Evolutionary conservation across 768 basidiomycete species (phyloP).

Genomic region (Cubamyces sp.): DNA sequence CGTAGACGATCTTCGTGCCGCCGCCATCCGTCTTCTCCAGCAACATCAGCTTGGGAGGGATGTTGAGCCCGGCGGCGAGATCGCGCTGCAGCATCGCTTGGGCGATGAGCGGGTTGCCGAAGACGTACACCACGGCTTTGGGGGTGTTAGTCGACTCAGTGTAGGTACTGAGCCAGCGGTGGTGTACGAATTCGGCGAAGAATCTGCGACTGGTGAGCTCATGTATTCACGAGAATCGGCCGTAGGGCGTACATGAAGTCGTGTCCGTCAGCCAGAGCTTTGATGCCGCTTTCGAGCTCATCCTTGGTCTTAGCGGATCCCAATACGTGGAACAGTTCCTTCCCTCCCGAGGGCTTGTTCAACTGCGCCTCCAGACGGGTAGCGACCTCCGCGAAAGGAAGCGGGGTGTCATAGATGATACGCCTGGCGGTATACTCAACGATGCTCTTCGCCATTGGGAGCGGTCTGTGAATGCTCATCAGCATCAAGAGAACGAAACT

Average conservation of each 20-base stretch:
- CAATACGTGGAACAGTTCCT: constrained; percentile 30
- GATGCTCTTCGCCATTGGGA: constrained; percentile 20
- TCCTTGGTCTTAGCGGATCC: constrained; percentile 36
- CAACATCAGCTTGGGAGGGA: constrained; percentile 52
- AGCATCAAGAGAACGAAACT: not conserved
- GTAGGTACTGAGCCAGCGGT: constrained; percentile 21
- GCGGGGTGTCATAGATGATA: constrained; percentile 46
- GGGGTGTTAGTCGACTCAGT: constrained; percentile 7
- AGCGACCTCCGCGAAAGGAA: constrained; percentile 46
- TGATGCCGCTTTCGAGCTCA: constrained; percentile 43
- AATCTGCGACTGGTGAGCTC: constrained; percentile 7
- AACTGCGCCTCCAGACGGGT: constrained; percentile 47
- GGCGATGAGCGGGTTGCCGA: constrained; percentile 57
- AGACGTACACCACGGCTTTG: constrained; percentile 44
- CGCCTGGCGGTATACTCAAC: constrained; percentile 42
- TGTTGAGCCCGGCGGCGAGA: constrained; percentile 43
- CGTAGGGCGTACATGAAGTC: constrained; percentile 49
- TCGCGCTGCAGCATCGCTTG: constrained; percentile 48
- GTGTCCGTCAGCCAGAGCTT: constrained; percentile 36
- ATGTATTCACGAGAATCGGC: not conserved
- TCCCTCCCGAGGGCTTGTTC: constrained; percentile 42
- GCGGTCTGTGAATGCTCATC: not conserved
- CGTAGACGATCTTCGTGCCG: constrained; percentile 50
- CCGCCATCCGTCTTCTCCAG: constrained; percentile 41
- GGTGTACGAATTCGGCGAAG: constrained; percentile 16